Evolutionary conservation across 1,284 basidiomycete genomes (phyloP).

Genomic region (Jaminaea rosea): DNA sequence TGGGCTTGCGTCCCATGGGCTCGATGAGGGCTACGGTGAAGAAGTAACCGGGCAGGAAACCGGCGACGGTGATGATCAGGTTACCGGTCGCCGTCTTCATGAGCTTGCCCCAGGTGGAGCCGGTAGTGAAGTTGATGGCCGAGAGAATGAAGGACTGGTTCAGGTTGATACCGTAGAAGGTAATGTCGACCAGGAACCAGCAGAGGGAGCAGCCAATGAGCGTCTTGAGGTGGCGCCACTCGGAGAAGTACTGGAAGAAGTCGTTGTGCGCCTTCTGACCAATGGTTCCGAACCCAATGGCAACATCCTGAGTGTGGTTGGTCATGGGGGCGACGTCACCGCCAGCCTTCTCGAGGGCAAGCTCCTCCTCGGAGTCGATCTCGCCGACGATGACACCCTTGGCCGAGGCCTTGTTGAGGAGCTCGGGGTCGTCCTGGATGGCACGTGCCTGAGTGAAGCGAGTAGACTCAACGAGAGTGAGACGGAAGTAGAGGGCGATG

Average conservation of each 20-base stretch:
- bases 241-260: slow-evolving; percentile 32
- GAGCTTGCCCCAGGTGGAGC: slow-evolving; percentile 51
- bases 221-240: slow-evolving; percentile 33
- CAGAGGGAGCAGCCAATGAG: slow-evolving; percentile 32
- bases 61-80: slow-evolving; percentile 27
- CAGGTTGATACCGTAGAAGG: slow-evolving; percentile 69
- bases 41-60: slow-evolving; percentile 46
- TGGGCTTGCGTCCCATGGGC: slow-evolving; percentile 43
- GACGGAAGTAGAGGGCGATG: slow-evolving; percentile 52
- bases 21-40: slow-evolving; percentile 36
- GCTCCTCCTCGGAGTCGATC: slow-evolving; percentile 18
- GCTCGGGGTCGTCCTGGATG: slow-evolving; percentile 70
- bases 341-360: slow-evolving; percentile 25
- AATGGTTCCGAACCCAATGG: slow-evolving; percentile 29
- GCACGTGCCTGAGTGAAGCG: slow-evolving; percentile 72
- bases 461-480: slow-evolving; percentile 52
- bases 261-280: slow-evolving; percentile 21
- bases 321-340: slow-evolving; percentile 14
- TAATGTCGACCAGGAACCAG: slow-evolving; percentile 56
- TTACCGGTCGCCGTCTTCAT: slow-evolving; percentile 52
- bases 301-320: slow-evolving; percentile 27
- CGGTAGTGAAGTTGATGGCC: slow-evolving; percentile 56
- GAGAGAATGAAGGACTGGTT: slow-evolving; percentile 64
- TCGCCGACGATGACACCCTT: slow-evolving; percentile 53
- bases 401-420: slow-evolving; percentile 43